Percentiles rank a stretch among this genome's conserved stretches.
Conservation (phyloP, 2,329 filamentous ascomycete species). For the Huntiella omanensis region DNA sequence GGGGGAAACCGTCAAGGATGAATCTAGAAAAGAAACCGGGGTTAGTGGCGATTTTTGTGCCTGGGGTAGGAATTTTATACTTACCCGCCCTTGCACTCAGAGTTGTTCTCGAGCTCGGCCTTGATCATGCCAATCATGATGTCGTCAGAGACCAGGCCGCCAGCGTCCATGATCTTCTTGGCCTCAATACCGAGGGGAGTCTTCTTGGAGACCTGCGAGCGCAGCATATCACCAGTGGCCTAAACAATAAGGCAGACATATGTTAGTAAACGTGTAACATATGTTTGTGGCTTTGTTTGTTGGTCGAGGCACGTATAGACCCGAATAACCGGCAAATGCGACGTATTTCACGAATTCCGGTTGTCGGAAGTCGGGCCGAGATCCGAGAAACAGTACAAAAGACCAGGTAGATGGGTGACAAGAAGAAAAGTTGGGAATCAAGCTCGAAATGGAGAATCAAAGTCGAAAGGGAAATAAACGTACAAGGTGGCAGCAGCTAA, state of each 20-base stretch:
- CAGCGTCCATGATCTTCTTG: constrained; percentile 99
- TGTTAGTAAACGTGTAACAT: too few relatives aligned
- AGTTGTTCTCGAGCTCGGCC: constrained; percentile 83
- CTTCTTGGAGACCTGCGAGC: constrained; percentile 95
- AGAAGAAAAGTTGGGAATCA: neutral
- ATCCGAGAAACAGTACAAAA: neutral
- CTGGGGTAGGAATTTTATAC: constrained; percentile 14
- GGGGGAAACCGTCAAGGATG: constrained; percentile 96
- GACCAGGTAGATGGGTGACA: too few relatives aligned
- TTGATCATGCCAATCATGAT: constrained; percentile 99
- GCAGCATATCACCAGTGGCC: constrained; percentile 98
- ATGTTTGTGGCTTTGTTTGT: too few relatives aligned
- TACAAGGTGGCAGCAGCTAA: constrained; percentile 89
- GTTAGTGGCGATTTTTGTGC: neutral
- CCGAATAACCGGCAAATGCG: neutral
- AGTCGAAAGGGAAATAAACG: neutral
- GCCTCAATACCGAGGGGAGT: constrained; percentile 84
- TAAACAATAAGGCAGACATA: constrained; percentile 19
- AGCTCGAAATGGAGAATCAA: neutral
- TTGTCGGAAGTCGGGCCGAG: neutral
- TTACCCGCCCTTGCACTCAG: constrained; percentile 92
- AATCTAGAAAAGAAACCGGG: constrained; percentile 43
- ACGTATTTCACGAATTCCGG: neutral
- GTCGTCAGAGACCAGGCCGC: constrained; percentile 91
- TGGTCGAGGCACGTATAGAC: too few relatives aligned